Evolutionary conservation across 768 basidiomycete species (phyloP).

Genomic region (Piloderma croceum): DNA sequence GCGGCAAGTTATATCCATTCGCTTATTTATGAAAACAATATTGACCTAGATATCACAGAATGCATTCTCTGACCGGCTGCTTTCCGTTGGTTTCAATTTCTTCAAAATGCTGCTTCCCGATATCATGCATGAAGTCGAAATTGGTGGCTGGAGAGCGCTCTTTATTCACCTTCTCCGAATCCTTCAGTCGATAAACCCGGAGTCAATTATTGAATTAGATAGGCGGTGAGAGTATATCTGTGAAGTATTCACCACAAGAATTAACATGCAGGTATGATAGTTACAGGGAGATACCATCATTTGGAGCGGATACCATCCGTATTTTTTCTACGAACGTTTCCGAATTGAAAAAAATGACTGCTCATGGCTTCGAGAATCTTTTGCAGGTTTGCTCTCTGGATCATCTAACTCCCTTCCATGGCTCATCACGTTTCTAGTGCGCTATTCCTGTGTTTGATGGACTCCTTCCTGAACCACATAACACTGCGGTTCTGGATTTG

Average conservation of each 20-base stretch:
- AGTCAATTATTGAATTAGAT: too few species aligned
- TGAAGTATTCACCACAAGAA: too few species aligned
- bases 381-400: conserved; percentile 10
- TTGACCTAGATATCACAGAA: too few species aligned
- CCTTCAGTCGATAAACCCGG: too few species aligned
- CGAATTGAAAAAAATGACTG: conserved; percentile 20
- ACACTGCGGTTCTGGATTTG: conserved; percentile 25
- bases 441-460: conserved; percentile 30
- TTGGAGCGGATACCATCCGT: conserved; percentile 12
- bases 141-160: too few species aligned
- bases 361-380: conserved; percentile 20
- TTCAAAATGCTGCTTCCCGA: conserved; percentile 15
- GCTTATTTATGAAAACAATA: too few species aligned
- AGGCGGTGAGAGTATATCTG: too few species aligned
- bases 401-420: neutral
- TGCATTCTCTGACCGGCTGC: conserved; percentile 13
- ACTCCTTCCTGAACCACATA: conserved; percentile 16
- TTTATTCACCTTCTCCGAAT: too few species aligned
- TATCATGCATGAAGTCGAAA: too few species aligned
- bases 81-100: conserved; percentile 9
- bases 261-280: too few species aligned
- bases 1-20: too few species aligned
- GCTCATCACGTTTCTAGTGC: conserved; percentile 18
- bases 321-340: conserved; percentile 8
- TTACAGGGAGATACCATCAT: conserved; percentile 9